These are phyloP conservation scores for Ogataea paraovalis DNA, from an alignment of 805 yeast genomes.

Conservation along the genomic window DNA sequence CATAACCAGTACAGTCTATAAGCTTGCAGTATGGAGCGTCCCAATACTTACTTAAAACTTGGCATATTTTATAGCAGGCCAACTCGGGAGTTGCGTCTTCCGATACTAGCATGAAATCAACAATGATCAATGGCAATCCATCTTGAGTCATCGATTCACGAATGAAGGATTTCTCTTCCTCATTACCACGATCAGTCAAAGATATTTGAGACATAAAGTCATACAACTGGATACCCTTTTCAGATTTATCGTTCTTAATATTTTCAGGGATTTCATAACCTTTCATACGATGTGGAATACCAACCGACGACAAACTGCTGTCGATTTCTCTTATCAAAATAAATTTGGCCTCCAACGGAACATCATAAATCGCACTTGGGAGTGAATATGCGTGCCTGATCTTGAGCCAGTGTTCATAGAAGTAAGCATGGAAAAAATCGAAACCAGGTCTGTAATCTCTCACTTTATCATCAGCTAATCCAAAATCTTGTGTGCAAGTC, in stretches of 20 bases:
- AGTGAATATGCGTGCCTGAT: slow-evolving; percentile 22
- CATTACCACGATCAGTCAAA: slow-evolving; percentile 40
- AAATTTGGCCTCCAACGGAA: slow-evolving; percentile 16
- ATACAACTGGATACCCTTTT: slow-evolving; percentile 48
- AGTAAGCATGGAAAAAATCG: slow-evolving; percentile 40
- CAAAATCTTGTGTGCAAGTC: slow-evolving; percentile 4
- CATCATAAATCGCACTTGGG: slow-evolving; percentile 10
- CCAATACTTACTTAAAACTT: slow-evolving; percentile 69
- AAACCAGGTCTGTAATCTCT: slow-evolving; percentile 30
- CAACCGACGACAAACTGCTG: slow-evolving; percentile 42
- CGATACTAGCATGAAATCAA: slow-evolving; percentile 42
- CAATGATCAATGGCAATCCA: slow-evolving; percentile 65
- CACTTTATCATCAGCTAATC: slow-evolving; percentile 16
- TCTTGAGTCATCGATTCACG: slow-evolving; percentile 66
- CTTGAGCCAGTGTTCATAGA: slow-evolving; percentile 45
- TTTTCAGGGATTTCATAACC: slow-evolving; percentile 55
- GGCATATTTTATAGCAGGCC: slow-evolving; percentile 56
- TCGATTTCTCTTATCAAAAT: slow-evolving; percentile 42
- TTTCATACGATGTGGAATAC: slow-evolving; percentile 54
- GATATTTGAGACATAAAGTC: slow-evolving; percentile 74
- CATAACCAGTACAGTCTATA: slow-evolving; percentile 64
- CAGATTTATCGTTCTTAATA: slow-evolving; percentile 43
- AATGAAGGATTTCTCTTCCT: slow-evolving; percentile 40
- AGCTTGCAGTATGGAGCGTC: slow-evolving; percentile 58
- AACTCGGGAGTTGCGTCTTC: slow-evolving; percentile 42